Evolutionary conservation across 148 eudicot species (phyloP).

Genomic region (Hydrangea macrophylla): DNA sequence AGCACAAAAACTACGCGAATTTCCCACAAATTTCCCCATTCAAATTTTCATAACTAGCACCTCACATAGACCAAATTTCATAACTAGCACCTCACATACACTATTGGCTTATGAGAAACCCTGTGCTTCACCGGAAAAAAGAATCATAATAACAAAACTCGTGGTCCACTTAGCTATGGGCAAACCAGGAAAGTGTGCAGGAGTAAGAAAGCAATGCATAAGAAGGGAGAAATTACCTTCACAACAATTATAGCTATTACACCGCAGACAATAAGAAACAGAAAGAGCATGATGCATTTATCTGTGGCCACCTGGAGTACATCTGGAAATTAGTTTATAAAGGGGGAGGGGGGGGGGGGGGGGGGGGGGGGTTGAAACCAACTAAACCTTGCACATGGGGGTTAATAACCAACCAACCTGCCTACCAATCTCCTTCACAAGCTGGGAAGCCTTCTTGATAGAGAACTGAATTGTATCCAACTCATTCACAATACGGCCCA

Average conservation of each 20-base stretch:
- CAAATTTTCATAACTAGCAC: no score
- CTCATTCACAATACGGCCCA: conserved; percentile 94
- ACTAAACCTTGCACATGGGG: neutral
- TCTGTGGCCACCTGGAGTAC: conserved; percentile 91
- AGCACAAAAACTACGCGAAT: neutral
- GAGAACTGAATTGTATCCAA: conserved; percentile 95
- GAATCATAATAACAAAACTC: no score
- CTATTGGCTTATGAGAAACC: no score
- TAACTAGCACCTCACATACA: no score
- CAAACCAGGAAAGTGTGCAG: neutral
- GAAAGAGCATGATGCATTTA: conserved; percentile 95
- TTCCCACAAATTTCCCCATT: neutral
- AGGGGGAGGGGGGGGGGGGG: conserved; percentile 1
- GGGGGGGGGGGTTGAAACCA: neutral
- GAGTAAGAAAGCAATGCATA: conserved; percentile 3
- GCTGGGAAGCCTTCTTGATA: conserved; percentile 90
- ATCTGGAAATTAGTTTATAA: conserved; percentile 7
- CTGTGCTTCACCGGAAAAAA: no score
- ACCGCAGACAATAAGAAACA: conserved; percentile 85
- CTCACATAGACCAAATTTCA: no score
- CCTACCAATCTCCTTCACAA: conserved; percentile 96
- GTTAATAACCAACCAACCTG: conserved; percentile 51
- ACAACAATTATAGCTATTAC: conserved; percentile 91
- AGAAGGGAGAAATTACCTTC: conserved; percentile 54
- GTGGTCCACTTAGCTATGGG: no score